These are phyloP conservation scores for Gloeostereum incarnatum DNA, from an alignment of 768 basidiomycete species.

Conservation along the genomic window DNA sequence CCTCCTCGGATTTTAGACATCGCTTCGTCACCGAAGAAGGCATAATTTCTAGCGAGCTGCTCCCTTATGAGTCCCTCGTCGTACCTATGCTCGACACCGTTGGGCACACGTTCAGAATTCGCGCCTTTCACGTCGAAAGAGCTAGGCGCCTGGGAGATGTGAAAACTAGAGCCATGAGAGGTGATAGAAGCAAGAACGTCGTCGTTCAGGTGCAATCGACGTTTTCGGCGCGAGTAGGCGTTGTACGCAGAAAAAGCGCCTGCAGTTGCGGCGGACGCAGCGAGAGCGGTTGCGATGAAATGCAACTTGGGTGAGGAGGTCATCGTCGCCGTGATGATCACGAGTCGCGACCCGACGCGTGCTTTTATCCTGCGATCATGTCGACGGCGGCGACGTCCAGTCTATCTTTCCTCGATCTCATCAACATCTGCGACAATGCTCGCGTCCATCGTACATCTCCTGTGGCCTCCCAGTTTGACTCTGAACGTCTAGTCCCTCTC, in stretches of 20 bases:
- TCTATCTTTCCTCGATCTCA: constrained; percentile 50
- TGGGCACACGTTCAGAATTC: no score
- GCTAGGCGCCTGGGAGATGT: constrained; percentile 6
- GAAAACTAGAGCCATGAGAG: constrained; percentile 14
- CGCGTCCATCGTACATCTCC: constrained; percentile 22
- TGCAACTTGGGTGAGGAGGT: constrained; percentile 48
- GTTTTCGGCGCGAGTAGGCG: constrained; percentile 31
- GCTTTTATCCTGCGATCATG: not conserved
- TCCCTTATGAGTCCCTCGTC: constrained; percentile 81
- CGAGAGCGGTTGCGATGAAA: constrained; percentile 54
- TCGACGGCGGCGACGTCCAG: constrained; percentile 3
- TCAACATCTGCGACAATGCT: constrained; percentile 69
- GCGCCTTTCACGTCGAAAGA: no score
- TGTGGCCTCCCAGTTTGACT: constrained; percentile 20
- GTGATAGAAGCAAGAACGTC: constrained; percentile 47
- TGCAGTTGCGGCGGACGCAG: constrained; percentile 55
- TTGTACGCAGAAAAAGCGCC: constrained; percentile 51
- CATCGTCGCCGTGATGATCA: constrained; percentile 24
- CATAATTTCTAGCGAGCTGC: constrained; percentile 88
- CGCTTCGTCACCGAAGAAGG: constrained; percentile 86
- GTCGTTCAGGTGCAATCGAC: constrained; percentile 46
- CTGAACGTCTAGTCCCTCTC: constrained; percentile 45
- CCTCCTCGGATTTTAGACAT: constrained; percentile 72
- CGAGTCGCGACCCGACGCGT: not conserved
- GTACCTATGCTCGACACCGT: no score